Evolutionary conservation across 1,284 basidiomycete genomes (phyloP), one percentile per base, ranked within the genome.

Genomic region (Boletus mariae): DNA sequence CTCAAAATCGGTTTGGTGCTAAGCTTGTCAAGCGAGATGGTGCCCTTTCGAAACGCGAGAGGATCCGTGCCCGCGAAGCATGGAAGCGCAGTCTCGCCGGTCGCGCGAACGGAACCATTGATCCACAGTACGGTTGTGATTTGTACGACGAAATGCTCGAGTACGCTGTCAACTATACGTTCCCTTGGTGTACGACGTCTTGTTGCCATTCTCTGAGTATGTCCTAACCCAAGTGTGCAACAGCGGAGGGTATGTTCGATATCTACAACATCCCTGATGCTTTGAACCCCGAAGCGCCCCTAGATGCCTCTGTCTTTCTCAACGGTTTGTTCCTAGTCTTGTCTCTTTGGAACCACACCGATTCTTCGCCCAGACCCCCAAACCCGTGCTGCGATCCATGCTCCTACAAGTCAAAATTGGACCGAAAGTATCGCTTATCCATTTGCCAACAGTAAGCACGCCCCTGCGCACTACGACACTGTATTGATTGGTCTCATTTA

Each of bases 381-480:
- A 20, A 79, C 76, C 8, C 72, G 78, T 31, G 69, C 76, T 31
- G 87, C 86, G 0, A 68, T 90, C 20, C 87, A 90, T 65, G 87
- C 85, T 1, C 86, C 87, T 4, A 82, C 76, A 4, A 83, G 78
- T 66, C 78, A 80, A 60, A 67, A 80, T 49, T 90, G 87, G 87
- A 59, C 55, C 1, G 57, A 73, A 52, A 64, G 55, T 25, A 77
- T 80, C 57, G 52, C 62, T 10, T 83, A 77, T 59, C 75, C 79
- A 9, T 87, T 84, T 61, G 78, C 74, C 45, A 69, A 73, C 58
- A 70, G 65, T 70, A 45, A 63, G 69, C 45, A 43, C 54, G 20
- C 25, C 3, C 10, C 10, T 25, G 12, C 4, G 10, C 26, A 25
- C 59, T 20, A 58, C 54, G 57, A 45, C 20, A 20, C 20, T 17